Evolutionary conservation across 2,329 filamentous ascomycete genomes (phyloP), one percentile per base, ranked within the genome.

Genomic region (Pezicula neosporulosa): DNA sequence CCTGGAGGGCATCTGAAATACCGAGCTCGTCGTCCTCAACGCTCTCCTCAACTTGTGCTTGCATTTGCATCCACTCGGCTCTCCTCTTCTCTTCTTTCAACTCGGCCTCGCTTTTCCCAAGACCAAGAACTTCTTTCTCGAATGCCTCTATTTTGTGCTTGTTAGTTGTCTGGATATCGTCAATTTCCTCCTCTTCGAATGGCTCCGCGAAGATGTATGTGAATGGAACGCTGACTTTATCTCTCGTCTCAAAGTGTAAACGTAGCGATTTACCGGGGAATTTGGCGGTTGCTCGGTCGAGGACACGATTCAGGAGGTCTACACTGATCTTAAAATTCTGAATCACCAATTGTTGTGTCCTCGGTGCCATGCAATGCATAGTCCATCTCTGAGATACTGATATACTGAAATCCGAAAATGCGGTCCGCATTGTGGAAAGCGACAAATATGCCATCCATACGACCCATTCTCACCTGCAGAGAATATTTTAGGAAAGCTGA

Each of bases 371-470:
- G 95, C n/a, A 99, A 70, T 0, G 90, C 81, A n/a, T 77, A 66
- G 66, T 99, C 94, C 87, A 99, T 91, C 65, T 99, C 94, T 4
- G 81, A 67, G 13, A 97, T 72, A 53, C 85, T 85, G 54, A 99
- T 80, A 66, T 99, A 99, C 69, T 99, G 94, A 69, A 99, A 99
- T 6, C 94, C 94, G 66, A 99, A 99, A 46, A 99, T 96, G 50
- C 92, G 87, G 69, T 92, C 80, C 2, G 91, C 89, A 67, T 99
- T 99, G 74, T 99, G 94, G 67, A 85, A 99, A 2, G 94, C 94
- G 19, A 97, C 89, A 65, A 97, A 99, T 46, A 97, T 97, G 49
- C 94, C 94, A 66, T 99, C 93, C 95, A 99, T 99, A 46, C 92
- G 85, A 16, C 95, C 94, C 83, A 99, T 95, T 42, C 94, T 89